Conservation (phyloP, 352 stramenopile genomes). For the Phytophthora constricta region DNA sequence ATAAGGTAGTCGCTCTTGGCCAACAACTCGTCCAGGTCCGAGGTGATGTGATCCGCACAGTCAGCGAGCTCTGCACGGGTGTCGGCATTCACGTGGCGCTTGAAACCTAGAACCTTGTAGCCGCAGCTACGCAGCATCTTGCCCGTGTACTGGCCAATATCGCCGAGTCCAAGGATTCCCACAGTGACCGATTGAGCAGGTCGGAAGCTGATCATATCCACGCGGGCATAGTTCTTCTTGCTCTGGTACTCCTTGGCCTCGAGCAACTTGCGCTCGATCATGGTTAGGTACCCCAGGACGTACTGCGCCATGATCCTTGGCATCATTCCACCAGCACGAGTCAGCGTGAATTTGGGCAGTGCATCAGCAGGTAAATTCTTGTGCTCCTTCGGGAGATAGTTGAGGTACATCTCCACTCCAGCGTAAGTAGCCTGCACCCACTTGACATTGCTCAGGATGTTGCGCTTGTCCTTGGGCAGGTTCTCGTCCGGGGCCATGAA, state of each 20-base stretch:
- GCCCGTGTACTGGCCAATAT: constrained; percentile 59
- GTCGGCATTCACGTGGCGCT: constrained; percentile 40
- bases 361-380: constrained; percentile 8
- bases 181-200: constrained; percentile 47
- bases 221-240: constrained; percentile 31
- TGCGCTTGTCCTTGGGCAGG: constrained; percentile 38
- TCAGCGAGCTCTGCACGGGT: constrained; percentile 25
- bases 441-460: constrained; percentile 39
- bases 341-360: constrained; percentile 42
- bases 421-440: constrained; percentile 56
- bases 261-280: constrained; percentile 47
- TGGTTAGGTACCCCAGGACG: constrained; percentile 47
- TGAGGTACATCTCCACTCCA: constrained; percentile 44
- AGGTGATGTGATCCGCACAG: constrained; percentile 45
- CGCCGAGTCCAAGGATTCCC: constrained; percentile 54
- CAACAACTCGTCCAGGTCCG: constrained; percentile 57
- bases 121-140: constrained; percentile 48
- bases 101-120: constrained; percentile 66
- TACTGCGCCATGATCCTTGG: constrained; percentile 51
- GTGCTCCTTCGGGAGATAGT: constrained; percentile 30
- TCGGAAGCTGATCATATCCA: constrained; percentile 34
- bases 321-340: constrained; percentile 50
- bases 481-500: constrained; percentile 43
- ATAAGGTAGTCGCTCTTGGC: constrained; percentile 78
- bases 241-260: constrained; percentile 39